Percentiles rank a stretch among this genome's conserved stretches.
Evolutionary conservation across 805 yeast genomes (phyloP).

Genomic region (Kodamaea lidongshanica): DNA sequence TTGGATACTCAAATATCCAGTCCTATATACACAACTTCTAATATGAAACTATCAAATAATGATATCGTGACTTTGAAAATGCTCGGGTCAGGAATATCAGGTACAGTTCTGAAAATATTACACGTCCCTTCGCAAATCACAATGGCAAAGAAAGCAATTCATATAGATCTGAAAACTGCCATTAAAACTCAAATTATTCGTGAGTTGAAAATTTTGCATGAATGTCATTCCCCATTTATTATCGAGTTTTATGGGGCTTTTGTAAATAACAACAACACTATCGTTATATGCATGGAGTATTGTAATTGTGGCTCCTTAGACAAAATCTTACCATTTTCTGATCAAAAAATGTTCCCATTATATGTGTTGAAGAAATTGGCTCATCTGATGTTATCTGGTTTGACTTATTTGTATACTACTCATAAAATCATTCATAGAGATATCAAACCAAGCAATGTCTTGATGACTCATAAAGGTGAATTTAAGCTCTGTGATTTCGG

Average conservation of each 20-base stretch:
- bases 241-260: slow-evolving; percentile 91
- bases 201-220: slow-evolving; percentile 86
- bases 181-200: slow-evolving; percentile 79
- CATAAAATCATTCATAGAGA: slow-evolving; percentile 93
- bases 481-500: slow-evolving; percentile 96
- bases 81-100: slow-evolving; percentile 91
- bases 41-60: slow-evolving; percentile 33
- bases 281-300: slow-evolving; percentile 90
- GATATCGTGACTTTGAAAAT: slow-evolving; percentile 72
- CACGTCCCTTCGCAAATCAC: slow-evolving; percentile 83
- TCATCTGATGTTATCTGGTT: slow-evolving; percentile 70
- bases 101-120: slow-evolving; percentile 80
- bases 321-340: slow-evolving; percentile 55
- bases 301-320: slow-evolving; percentile 94
- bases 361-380: slow-evolving; percentile 67
- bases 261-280: slow-evolving; percentile 56
- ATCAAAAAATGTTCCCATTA: slow-evolving; percentile 42
- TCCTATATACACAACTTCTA: slow-evolving; percentile 31
- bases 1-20: slow-evolving; percentile 12
- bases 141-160: slow-evolving; percentile 87
- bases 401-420: slow-evolving; percentile 70
- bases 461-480: slow-evolving; percentile 79
- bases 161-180: slow-evolving; percentile 72
- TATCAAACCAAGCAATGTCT: slow-evolving; percentile 90
- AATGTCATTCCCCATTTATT: slow-evolving; percentile 76